Conservation (phyloP, 2,329 filamentous ascomycete species). For the Huntiella omanensis region DNA sequence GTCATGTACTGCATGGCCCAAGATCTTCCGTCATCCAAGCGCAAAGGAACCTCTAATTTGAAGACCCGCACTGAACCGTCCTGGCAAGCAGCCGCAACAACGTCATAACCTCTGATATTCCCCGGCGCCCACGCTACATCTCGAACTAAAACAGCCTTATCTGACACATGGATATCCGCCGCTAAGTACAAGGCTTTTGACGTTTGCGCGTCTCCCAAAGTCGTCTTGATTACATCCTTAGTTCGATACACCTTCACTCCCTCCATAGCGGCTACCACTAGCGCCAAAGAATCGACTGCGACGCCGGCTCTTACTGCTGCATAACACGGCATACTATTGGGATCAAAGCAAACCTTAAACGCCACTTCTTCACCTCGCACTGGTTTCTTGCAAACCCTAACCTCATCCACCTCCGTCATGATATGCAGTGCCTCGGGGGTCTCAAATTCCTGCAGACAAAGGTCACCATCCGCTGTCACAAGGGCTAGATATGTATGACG, state of each 20-base stretch:
- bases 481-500: slow-evolving; percentile 71
- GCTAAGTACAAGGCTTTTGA: slow-evolving; percentile 72
- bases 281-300: slow-evolving; percentile 54
- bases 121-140: slow-evolving; percentile 88
- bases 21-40: slow-evolving; percentile 25
- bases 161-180: slow-evolving; percentile 27
- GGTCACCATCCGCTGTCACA: slow-evolving; percentile 61
- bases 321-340: slow-evolving; percentile 66
- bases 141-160: slow-evolving; percentile 47
- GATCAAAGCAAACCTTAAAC: slow-evolving; percentile 76
- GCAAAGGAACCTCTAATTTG: slow-evolving; percentile 44
- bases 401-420: slow-evolving; percentile 42
- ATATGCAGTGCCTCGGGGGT: slow-evolving; percentile 69
- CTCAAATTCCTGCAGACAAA: slow-evolving; percentile 70
- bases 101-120: slow-evolving; percentile 75
- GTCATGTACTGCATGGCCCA: slow-evolving; percentile 26
- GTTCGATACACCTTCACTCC: slow-evolving; percentile 70
- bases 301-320: slow-evolving; percentile 64
- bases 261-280: slow-evolving; percentile 77
- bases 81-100: slow-evolving; percentile 80
- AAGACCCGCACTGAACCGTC: slow-evolving; percentile 86
- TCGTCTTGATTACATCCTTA: slow-evolving; percentile 32
- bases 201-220: slow-evolving; percentile 31
- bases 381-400: slow-evolving; percentile 31
- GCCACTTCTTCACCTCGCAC: slow-evolving; percentile 67